Base-by-base conservation (phyloP, 1,139 yeast genomes). In the Lodderomyces theae region DNA sequence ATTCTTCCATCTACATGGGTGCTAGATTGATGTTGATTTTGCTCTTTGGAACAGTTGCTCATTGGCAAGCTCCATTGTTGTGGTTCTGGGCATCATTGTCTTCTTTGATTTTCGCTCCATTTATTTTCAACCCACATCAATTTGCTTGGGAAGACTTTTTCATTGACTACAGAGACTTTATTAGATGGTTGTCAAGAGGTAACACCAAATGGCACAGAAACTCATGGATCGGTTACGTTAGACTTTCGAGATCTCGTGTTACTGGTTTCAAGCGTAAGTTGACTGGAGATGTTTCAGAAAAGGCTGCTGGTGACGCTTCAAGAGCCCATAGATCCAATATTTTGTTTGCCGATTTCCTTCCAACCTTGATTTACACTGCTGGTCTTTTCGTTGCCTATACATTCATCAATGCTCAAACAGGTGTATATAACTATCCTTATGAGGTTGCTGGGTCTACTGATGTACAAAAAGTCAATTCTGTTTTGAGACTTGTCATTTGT, bases 141-240 rank as follows among this genome's bases (percentile, higher is more conserved):
- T 92, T 94, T 66, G 86, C 99, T 43, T 89, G 96, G 96, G 95
- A 89, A 64, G 98, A 92, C 69, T 94, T 87, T 80, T 92, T 94
- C 69, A 86, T 92, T 68, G 99, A 92, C 66, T 92, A 94, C 81
- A 86, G 98, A 69, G 98, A 92, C 66, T 92, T 82, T 69, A 87
- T 94, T 60, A 84, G 98, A 73, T 92, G 99, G 99, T 73, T 92
- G 65, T 87, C 96, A 23, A 86, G 98, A 73, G 98, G 98, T 79
- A 94, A 94, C 74, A 85, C 94, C 59, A 88, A 90, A 68, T 92
- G 96, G 92, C 98, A 94, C 72, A 86, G 95, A 76, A 92, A 92
- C 74, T 94, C 98, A 12, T 92, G 99, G 99, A 90, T 94, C 64
- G 98, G 97, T 50, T 92, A 89, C 65, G 86, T 90, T 50, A 84